These are phyloP conservation scores for Psidium guajava DNA, from an alignment of 345 rosid species.

Conservation along the genomic window DNA sequence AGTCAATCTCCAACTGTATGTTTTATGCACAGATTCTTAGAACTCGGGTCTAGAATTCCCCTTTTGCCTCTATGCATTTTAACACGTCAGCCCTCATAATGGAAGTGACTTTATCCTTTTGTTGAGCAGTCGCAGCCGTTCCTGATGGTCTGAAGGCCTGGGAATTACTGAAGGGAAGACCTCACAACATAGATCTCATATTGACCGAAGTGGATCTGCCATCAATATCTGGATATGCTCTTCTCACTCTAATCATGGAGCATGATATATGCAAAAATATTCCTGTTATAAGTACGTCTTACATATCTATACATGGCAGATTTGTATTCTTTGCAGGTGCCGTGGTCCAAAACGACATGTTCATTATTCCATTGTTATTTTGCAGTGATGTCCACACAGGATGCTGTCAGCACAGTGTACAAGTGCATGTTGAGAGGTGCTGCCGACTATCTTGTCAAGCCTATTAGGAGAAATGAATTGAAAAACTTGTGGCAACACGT, in stretches of 20 bases:
- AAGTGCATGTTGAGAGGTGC: conserved; percentile 95
- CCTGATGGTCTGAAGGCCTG: conserved; percentile 95
- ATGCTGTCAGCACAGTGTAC: conserved; percentile 74
- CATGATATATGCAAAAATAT: conserved; percentile 81
- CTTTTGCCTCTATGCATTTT: background rate
- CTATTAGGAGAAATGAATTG: conserved; percentile 84
- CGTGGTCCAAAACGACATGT: background rate
- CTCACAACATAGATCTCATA: conserved; percentile 58
- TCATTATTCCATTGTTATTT: background rate
- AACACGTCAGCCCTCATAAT: background rate
- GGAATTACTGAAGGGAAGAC: conserved; percentile 70
- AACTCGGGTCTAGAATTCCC: background rate
- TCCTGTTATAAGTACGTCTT: conserved; percentile 81
- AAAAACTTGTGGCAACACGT: conserved; percentile 97
- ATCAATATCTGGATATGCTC: conserved; percentile 76
- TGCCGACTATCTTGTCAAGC: conserved; percentile 91
- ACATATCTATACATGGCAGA: background rate
- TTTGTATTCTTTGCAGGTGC: background rate
- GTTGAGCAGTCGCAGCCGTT: conserved; percentile 55
- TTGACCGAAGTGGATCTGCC: conserved; percentile 91
- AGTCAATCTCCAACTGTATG: background rate
- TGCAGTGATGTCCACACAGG: conserved; percentile 94
- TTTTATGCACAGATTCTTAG: background rate
- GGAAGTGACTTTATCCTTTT: background rate
- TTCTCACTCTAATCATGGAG: conserved; percentile 80